Percentiles rank a stretch among this genome's conserved stretches.
Conservation (phyloP, 495 filamentous ascomycete genomes). For the Aspergillus panamensis region DNA sequence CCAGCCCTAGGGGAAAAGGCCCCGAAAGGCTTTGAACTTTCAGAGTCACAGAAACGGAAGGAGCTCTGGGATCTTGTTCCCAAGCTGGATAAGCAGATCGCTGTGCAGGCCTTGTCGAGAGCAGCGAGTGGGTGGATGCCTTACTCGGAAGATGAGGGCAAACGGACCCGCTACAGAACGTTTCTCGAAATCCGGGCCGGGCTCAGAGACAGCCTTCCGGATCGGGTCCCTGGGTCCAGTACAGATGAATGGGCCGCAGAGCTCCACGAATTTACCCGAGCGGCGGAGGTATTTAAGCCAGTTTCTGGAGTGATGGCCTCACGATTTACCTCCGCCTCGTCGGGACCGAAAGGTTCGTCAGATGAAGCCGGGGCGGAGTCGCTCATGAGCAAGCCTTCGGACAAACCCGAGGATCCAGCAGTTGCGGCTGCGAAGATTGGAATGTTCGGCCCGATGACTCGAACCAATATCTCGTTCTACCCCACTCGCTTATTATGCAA, state of each 20-base stretch:
- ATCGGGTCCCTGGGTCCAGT: conserved; percentile 51
- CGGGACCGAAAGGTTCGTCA: conserved; percentile 40
- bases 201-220: conserved; percentile 55
- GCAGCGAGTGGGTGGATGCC: conserved; percentile 76
- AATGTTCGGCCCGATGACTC: conserved; percentile 89
- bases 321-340: conserved; percentile 76
- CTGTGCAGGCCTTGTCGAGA: conserved; percentile 69
- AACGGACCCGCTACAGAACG: conserved; percentile 69
- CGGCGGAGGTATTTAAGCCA: conserved; percentile 89
- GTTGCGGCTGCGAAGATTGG: conserved; percentile 85
- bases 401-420: conserved; percentile 72
- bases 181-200: conserved; percentile 81
- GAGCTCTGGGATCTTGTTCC: conserved; percentile 67
- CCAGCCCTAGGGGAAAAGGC: conserved; percentile 68
- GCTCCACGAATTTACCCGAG: conserved; percentile 80
- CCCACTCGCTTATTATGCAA: conserved; percentile 87
- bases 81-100: conserved; percentile 66
- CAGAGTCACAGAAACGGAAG: conserved; percentile 54
- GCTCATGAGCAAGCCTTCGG: conserved; percentile 52
- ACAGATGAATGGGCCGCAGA: conserved; percentile 78
- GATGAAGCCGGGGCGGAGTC: conserved; percentile 42
- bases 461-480: conserved; percentile 67
- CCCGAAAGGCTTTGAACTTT: conserved; percentile 58
- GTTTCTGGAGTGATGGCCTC: conserved; percentile 89
- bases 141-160: conserved; percentile 76